Evolutionary conservation across 768 basidiomycete genomes (phyloP), one percentile per base, ranked within the genome.

Genomic region (Lentinula sp.): DNA sequence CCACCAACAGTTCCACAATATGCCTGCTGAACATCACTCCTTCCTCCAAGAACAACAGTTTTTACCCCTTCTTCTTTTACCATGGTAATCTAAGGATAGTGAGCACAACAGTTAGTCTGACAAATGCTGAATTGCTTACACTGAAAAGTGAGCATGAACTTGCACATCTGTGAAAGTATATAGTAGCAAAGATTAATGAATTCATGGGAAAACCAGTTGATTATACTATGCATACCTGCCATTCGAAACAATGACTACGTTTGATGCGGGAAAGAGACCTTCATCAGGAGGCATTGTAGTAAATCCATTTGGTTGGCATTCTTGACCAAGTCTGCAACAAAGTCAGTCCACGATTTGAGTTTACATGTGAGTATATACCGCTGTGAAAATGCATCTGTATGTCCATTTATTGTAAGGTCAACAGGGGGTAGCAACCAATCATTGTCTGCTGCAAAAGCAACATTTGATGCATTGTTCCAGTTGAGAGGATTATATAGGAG

Each of bases 1-100:
- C 84, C 84, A n/a, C 84, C 84, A 34, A 86, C 84, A 40, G 78
- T 81, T 18, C 85, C 85, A 63, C 82, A 84, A 66, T 84, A 86
- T 65, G 85, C 77, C 65, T 85, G 84, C 42, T 68, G 69, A 8
- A 77, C 70, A 53, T 70, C 75, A 10, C 74, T 66, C 65, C 77
- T 78, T 39, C 84, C 85, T 28, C 83, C 84, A n/a, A 83, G 64
- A 3, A 86, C 83, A n/a, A 81, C 79, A 6, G 80, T 83, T 65
- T 73, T 81, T 28, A 77, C 79, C 35, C 83, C 82, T 62, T 86
- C 82, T 43, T 77, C 71, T 68, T 85, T 86, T 0, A 78, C 69
- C 83, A 87, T 84, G 23, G 83, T 81, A 62, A 85, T 80, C 83
- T 84, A 69, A 64, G 67, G 21, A 71, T 11, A 4, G 18, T 28